phyloP scores from a whole-genome alignment of 768 basidiomycete species.

The Amanita rubescens region DNA sequence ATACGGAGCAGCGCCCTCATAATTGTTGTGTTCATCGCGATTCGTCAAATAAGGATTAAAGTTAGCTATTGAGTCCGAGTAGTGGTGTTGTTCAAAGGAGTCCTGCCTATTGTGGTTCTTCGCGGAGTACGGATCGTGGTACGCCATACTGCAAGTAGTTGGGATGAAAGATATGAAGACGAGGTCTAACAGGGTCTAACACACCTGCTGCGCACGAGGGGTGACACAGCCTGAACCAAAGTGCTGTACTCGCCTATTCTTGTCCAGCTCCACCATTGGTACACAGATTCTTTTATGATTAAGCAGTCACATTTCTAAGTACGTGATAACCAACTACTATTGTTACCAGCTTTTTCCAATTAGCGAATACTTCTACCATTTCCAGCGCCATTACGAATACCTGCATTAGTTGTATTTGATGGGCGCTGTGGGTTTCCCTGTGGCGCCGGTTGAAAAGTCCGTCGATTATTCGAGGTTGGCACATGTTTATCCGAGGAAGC shows the following conservation, averaged over 20 bases:
- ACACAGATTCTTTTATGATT: not conserved
- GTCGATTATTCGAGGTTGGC: not conserved
- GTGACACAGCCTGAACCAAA: slow-evolving; percentile 6
- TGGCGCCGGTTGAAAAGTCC: slow-evolving; percentile 12
- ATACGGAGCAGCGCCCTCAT: slow-evolving; percentile 27
- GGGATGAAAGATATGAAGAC: not conserved
- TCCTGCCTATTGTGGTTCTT: slow-evolving; percentile 10
- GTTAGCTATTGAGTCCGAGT: slow-evolving; percentile 7
- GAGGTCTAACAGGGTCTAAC: not conserved
- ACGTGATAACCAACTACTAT: not conserved
- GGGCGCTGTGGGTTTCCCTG: not conserved
- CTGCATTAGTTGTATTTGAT: not conserved
- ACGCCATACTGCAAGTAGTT: slow-evolving; percentile 3
- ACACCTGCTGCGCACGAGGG: not conserved
- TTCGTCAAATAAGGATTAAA: slow-evolving; percentile 49
- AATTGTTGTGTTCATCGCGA: slow-evolving; percentile 44
- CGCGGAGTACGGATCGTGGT: slow-evolving; percentile 8
- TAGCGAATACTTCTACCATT: not conserved
- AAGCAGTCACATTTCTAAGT: not conserved
- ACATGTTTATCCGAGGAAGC: not conserved
- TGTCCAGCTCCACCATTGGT: not conserved
- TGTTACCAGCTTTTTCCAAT: not conserved
- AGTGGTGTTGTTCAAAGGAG: not conserved
- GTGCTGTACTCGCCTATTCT: slow-evolving; percentile 2
- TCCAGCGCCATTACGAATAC: not conserved